Evolutionary conservation across 495 filamentous ascomycete species (phyloP).

Genomic region (Aspergillus ellipticus): DNA sequence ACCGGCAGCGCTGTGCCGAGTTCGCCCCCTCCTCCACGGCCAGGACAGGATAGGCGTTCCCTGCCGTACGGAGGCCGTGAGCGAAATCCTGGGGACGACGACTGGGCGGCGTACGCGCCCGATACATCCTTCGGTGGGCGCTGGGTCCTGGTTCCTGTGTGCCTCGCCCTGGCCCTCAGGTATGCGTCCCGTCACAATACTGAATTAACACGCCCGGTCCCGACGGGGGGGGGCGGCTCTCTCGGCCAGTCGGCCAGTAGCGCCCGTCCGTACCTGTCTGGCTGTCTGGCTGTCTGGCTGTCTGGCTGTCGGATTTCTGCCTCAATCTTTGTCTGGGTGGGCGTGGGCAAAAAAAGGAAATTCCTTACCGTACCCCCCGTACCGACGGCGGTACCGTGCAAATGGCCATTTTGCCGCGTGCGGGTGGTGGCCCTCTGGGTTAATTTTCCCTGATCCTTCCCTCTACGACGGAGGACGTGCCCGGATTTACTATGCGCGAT

Average conservation of each 20-base stretch:
- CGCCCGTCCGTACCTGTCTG: too few relatives aligned
- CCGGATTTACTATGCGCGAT: slow-evolving; percentile 20
- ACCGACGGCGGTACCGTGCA: slow-evolving; percentile 19
- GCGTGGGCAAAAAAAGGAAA: slow-evolving; percentile 12
- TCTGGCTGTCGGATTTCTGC: too few relatives aligned
- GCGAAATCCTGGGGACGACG: not conserved
- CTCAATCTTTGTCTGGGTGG: too few relatives aligned
- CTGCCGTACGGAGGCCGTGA: not conserved
- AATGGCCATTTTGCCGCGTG: slow-evolving; percentile 21
- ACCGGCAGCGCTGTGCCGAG: slow-evolving; percentile 29
- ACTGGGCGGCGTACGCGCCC: not conserved
- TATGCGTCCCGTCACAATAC: not conserved
- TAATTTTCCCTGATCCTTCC: slow-evolving; percentile 21
- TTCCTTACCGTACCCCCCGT: slow-evolving; percentile 40
- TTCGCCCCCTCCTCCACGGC: slow-evolving; percentile 15
- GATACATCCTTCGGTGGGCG: not conserved
- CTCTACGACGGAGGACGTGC: slow-evolving; percentile 22
- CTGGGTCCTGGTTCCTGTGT: not conserved
- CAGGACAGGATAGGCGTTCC: not conserved
- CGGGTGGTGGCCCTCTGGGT: slow-evolving; percentile 22
- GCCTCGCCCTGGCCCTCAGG: not conserved
- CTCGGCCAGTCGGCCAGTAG: not conserved
- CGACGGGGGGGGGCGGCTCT: not conserved
- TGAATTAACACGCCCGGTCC: not conserved
- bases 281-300: too few relatives aligned